Evolutionary conservation across 1,284 basidiomycete genomes (phyloP).

Genomic region (Meira miltonrushii): DNA sequence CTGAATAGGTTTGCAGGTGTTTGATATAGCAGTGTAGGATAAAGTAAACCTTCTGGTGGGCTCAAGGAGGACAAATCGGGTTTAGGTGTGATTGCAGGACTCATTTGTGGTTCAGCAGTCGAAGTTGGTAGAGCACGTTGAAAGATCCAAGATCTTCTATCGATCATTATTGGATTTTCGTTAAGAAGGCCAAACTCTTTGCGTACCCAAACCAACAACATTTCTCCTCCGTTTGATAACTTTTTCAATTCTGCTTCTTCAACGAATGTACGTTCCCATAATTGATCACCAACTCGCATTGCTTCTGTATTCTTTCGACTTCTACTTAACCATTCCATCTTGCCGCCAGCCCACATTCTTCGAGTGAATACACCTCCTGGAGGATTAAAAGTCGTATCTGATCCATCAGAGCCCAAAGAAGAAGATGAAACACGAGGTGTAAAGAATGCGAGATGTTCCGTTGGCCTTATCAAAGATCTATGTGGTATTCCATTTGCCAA

Average conservation of each 20-base stretch:
- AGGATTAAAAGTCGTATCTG: conserved; percentile 16
- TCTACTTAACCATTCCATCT: conserved; percentile 10
- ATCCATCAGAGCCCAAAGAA: conserved; percentile 12
- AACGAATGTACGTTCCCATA: conserved; percentile 12
- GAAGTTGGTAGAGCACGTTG: conserved; percentile 1
- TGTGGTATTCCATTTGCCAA: background rate
- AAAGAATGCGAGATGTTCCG: conserved; percentile 17
- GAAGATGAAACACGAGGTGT: conserved; percentile 7
- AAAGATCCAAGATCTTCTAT: conserved; percentile 17
- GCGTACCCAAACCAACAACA: conserved; percentile 16
- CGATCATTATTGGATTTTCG: background rate
- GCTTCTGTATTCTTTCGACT: background rate
- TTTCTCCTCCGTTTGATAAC: conserved; percentile 11
- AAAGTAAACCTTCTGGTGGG: background rate
- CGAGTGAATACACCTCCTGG: conserved; percentile 14
- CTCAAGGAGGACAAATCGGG: background rate
- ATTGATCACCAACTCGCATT: conserved; percentile 5
- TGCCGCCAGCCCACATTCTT: conserved; percentile 19
- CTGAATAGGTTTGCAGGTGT: conserved; percentile 37
- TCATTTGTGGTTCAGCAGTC: background rate
- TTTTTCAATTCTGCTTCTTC: conserved; percentile 14
- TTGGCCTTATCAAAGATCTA: background rate
- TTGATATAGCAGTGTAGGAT: background rate
- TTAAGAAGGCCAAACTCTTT: conserved; percentile 11
- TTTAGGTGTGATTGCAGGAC: background rate